phyloP scores from a whole-genome alignment of 2,329 filamentous ascomycete species.

The Aspergillus phoenicis region DNA sequence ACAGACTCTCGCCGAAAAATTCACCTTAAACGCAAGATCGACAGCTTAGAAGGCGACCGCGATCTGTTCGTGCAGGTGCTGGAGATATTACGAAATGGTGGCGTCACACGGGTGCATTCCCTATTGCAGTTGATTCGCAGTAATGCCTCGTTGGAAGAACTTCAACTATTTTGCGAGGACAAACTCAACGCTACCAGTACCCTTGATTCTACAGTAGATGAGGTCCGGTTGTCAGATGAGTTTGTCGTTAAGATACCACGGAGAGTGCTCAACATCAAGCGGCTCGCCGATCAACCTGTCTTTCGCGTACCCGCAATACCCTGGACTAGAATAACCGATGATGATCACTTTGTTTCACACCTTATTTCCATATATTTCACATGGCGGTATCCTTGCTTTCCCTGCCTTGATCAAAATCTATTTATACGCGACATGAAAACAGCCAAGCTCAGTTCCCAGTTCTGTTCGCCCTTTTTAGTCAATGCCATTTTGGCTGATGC shows the following conservation, averaged over 20 bases:
- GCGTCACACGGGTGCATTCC: conserved; percentile 13
- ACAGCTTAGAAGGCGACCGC: conserved; percentile 27
- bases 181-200: not conserved
- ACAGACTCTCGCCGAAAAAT: conserved; percentile 28
- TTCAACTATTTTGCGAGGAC: conserved; percentile 18
- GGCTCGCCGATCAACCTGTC: conserved; percentile 18
- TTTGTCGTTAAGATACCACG: not conserved
- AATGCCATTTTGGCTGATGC: conserved; percentile 32
- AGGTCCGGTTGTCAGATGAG: not conserved
- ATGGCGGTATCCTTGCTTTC: conserved; percentile 26
- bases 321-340: conserved; percentile 37
- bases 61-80: conserved; percentile 25
- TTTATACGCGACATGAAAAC: conserved; percentile 36
- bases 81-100: conserved; percentile 22
- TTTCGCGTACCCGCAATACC: conserved; percentile 26
- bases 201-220: not conserved
- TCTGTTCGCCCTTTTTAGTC: conserved; percentile 36
- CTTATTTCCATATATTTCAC: conserved; percentile 29
- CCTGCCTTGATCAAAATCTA: conserved; percentile 30
- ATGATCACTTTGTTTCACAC: conserved; percentile 36
- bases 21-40: conserved; percentile 27
- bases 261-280: not conserved
- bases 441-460: conserved; percentile 24
- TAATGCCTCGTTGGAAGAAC: conserved; percentile 28
- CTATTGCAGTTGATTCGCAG: conserved; percentile 28